Percentiles rank a stretch among this genome's conserved stretches.
phyloP scores from a whole-genome alignment of 140 eudicot genomes.

The Eryngium alpinum region DNA sequence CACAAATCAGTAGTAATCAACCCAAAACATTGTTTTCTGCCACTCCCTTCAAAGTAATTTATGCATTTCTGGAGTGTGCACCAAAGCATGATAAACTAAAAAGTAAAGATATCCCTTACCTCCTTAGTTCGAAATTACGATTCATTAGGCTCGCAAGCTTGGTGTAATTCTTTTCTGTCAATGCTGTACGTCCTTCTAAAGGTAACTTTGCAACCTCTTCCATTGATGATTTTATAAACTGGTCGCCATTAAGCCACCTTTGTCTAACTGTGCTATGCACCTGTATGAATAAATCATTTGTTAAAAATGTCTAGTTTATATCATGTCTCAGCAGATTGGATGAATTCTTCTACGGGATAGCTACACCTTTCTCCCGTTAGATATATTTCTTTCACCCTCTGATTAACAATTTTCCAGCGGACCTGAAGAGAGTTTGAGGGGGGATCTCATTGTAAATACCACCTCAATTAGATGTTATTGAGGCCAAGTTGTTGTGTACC shows the following conservation, averaged over 20 bases:
- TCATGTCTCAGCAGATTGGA: not conserved
- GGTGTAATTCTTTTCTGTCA: constrained; percentile 51
- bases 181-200: constrained; percentile 62
- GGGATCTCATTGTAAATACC: not conserved
- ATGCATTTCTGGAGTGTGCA: not conserved
- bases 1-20: not conserved
- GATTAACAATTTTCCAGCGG: not conserved
- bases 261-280: constrained; percentile 48
- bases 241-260: constrained; percentile 45
- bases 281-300: constrained; percentile 19
- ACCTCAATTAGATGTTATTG: not conserved
- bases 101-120: constrained; percentile 37
- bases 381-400: not conserved
- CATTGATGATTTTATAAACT: constrained; percentile 46
- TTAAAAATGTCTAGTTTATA: constrained; percentile 1
- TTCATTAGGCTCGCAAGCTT: constrained; percentile 83
- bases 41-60: not conserved
- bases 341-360: not conserved
- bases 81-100: constrained; percentile 4
- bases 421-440: not conserved
- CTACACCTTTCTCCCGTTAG: not conserved
- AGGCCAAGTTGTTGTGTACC: not conserved
- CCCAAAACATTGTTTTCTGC: not conserved
- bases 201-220: constrained; percentile 79
- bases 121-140: constrained; percentile 78